These are phyloP conservation scores for Wickerhamomyces bovis DNA, from an alignment of 805 yeast species.

Conservation along the genomic window DNA sequence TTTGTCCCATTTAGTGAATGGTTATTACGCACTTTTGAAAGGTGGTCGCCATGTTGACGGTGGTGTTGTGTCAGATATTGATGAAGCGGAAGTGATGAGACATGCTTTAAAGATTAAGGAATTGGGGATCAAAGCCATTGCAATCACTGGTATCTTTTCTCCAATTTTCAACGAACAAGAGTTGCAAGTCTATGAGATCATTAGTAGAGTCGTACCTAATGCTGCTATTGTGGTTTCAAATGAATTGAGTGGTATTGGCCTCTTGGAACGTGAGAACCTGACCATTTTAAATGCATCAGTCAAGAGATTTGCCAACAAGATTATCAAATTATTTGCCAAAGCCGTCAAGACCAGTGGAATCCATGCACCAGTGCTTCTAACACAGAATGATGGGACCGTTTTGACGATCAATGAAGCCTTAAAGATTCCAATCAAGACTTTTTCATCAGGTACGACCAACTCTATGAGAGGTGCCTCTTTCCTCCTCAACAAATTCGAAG, in stretches of 20 bases:
- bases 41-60: slow-evolving; percentile 43
- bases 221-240: slow-evolving; percentile 33
- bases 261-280: slow-evolving; percentile 41
- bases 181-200: slow-evolving; percentile 26
- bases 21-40: slow-evolving; percentile 30
- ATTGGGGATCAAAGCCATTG: slow-evolving; percentile 31
- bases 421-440: slow-evolving; percentile 38
- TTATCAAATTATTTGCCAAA: slow-evolving; percentile 32
- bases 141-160: slow-evolving; percentile 37
- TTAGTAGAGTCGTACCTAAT: slow-evolving; percentile 30
- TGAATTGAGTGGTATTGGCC: slow-evolving; percentile 38
- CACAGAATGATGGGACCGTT: slow-evolving; percentile 46
- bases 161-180: slow-evolving; percentile 36
- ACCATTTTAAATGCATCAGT: slow-evolving; percentile 42
- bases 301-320: slow-evolving; percentile 35
- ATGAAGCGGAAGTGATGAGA: slow-evolving; percentile 24
- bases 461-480: slow-evolving; percentile 44
- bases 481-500: slow-evolving; percentile 21
- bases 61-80: slow-evolving; percentile 28
- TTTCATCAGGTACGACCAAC: slow-evolving; percentile 44
- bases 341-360: slow-evolving; percentile 34
- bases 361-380: slow-evolving; percentile 33
- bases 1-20: slow-evolving; percentile 28
- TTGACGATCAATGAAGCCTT: slow-evolving; percentile 34
- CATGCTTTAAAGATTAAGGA: slow-evolving; percentile 29